Conservation (phyloP, 2,329 filamentous ascomycete species). For the Sporothrix humicola region DNA sequence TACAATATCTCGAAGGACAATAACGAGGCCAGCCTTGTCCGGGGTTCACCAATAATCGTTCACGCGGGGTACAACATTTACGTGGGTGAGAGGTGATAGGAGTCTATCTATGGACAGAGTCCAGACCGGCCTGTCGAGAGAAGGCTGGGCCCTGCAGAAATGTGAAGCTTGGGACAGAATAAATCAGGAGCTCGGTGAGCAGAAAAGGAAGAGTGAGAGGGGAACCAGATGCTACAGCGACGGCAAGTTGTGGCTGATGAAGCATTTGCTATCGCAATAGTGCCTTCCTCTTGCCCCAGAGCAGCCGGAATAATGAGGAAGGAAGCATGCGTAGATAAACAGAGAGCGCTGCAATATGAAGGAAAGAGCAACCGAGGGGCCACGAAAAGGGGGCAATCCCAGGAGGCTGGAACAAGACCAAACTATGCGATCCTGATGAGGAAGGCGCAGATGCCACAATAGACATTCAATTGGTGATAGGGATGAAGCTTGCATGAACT, state of each 20-base stretch:
- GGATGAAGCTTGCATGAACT: not conserved
- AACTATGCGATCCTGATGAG: not conserved
- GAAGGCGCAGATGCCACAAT: not conserved
- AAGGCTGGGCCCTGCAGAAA: constrained; percentile 25
- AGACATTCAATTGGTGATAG: not conserved
- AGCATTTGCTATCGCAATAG: not conserved
- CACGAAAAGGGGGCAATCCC: not conserved
- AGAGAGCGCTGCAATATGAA: not conserved
- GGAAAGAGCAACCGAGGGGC: constrained; percentile 14
- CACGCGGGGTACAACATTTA: constrained; percentile 1
- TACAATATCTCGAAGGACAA: not conserved
- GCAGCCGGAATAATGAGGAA: not conserved
- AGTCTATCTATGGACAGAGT: constrained; percentile 12
- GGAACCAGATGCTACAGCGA: not conserved
- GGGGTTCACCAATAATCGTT: not conserved
- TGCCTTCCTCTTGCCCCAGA: not conserved
- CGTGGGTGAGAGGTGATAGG: constrained; percentile 2
- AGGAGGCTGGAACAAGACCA: not conserved
- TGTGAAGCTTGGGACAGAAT: constrained; percentile 6
- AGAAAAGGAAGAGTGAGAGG: constrained; percentile 16
- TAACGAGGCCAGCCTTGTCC: constrained; percentile 19
- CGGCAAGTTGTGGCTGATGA: constrained; percentile 13
- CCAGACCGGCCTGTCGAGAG: constrained; percentile 1
- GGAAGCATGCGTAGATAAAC: not conserved
- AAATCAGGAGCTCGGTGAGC: constrained; percentile 24